Base-by-base conservation (phyloP, 2,329 filamentous ascomycete species). In the Xylaria sp. region DNA sequence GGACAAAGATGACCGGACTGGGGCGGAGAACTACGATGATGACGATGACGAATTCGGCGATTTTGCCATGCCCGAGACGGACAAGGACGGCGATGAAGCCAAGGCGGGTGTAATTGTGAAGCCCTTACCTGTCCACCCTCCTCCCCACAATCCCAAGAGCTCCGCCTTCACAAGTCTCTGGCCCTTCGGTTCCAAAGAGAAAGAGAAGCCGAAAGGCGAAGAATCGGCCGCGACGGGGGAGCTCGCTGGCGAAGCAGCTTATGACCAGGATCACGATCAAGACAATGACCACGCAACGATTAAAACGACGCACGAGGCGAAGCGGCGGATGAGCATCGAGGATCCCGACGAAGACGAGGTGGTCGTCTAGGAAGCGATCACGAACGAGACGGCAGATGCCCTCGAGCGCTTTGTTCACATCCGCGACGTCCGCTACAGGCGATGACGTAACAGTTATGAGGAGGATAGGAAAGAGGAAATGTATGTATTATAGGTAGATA, bases 21-120 rank as follows among this genome's bases (percentile, higher is more conserved):
- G 64, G 20, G 63, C 60, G 23, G 71, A 66, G 18, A 73, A 71
- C 13, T 77, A 76, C 0, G 77, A 76, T 0, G 76, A 78, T 12
- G 78, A 78, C 75, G 83, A 76, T 41, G 78, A 79, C 76, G 83
- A 76, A 49, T 88, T 92, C 80, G 90, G 89, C 15, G 90, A 92
- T 67, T 91, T 91, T 73, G 89, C 88, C 71, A 88, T 91, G 81
- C 86, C 89, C 12, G 89, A 90, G 76, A 81, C 85, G 60, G 82
- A 80, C 41, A 76, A 76, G 58, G 74, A 77, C n/a, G 72, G 67
- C n/a, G 49, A 72, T 66, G 60, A 73, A 56, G 73, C 69, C 20
- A 76, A 71, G 62, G 67, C 61, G 23, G 70, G 75, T 25, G 80
- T 85, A n/a, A 81, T 89, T 2, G 78, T 89, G 64, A 86, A 86